Percentiles rank a stretch among this genome's conserved stretches.
Evolutionary conservation across 495 filamentous ascomycete genomes (phyloP).

Genomic region (Aspergillus haitiensis): DNA sequence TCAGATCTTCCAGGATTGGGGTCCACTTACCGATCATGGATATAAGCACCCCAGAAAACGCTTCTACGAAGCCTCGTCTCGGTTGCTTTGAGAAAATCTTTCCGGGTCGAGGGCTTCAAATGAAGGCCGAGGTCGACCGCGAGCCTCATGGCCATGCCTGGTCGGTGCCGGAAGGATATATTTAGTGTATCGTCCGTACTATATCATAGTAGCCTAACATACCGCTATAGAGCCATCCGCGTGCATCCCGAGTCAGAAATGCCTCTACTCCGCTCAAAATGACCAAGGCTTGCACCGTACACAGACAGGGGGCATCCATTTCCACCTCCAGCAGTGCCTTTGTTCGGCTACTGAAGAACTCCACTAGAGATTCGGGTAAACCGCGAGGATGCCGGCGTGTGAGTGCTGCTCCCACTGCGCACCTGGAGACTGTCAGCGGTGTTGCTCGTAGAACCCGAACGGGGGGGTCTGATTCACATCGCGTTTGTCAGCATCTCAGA

Average conservation of each 20-base stretch:
- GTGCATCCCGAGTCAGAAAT: slow-evolving; percentile 22
- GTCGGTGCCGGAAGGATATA: not conserved
- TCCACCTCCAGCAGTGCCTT: slow-evolving; percentile 31
- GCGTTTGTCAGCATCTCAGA: slow-evolving; percentile 31
- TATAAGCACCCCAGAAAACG: not conserved
- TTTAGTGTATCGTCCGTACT: no score
- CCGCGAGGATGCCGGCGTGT: slow-evolving; percentile 17
- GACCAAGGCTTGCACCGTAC: slow-evolving; percentile 31
- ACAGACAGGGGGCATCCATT: slow-evolving; percentile 27
- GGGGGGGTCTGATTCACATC: slow-evolving; percentile 24
- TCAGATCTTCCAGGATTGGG: not conserved
- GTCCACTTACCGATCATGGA: not conserved
- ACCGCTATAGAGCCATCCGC: slow-evolving; percentile 35
- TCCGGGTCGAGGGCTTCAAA: not conserved
- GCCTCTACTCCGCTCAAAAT: slow-evolving; percentile 28
- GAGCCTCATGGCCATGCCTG: not conserved
- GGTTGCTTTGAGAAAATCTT: not conserved
- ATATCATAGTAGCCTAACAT: no score
- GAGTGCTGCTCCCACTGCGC: slow-evolving; percentile 25
- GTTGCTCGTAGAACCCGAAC: no score
- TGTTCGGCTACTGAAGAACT: slow-evolving; percentile 29
- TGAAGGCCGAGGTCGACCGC: not conserved
- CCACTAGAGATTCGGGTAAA: slow-evolving; percentile 21
- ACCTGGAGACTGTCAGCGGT: slow-evolving; percentile 16
- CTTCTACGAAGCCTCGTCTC: not conserved